Base-by-base conservation (phyloP, 495 filamentous ascomycete species). In the Xylaria curta region DNA sequence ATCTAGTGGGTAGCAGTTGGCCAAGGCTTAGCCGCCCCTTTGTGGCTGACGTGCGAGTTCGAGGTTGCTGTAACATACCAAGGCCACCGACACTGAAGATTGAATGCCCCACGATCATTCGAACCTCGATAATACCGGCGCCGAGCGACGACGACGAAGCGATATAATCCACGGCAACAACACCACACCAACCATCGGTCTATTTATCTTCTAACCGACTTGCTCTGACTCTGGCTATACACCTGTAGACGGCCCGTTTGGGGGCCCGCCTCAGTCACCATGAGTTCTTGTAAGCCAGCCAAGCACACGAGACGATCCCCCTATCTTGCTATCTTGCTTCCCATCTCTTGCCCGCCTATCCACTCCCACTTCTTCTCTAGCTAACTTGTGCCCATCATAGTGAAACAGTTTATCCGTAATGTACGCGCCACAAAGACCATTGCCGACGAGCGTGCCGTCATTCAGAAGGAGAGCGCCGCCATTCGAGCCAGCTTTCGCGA, bases 321-420 rank as follows among this genome's bases (percentile, higher is more conserved):
- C 61, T 64, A 42, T 64, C 60, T 13, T 28, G 42, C 15, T 31
- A 10, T 33, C n/a, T 24, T n/a, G 40, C 6, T 38, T 66, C 38
- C 24, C 6, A 38, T 66, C 38, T 28, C 51, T 46, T 24, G 38
- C 31, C 61, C 63, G 58, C 59, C 12, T 28, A 9, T 36, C 21
- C 63, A 54, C 47, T n/a, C 56, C 31, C 51, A 59, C 38, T 24
- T 15, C 4, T n/a, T 54, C 17, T 53, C 69, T 70, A 59, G 69
- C 72, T 66, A 36, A 60, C 71, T 71, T 19, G 63, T 44, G 9
- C 36, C 12, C 38, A 19, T 53, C 75, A 44, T 76, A 98, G 95
- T 99, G 81, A 99, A 99, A 85, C 95, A 98, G 86, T 99, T 99
- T 85, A 99, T 99, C 83, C 94, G 96, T 79, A 97, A 97, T 85